Evolutionary conservation across 2,329 filamentous ascomycete genomes (phyloP).

Genomic region (Microdochium bolleyi): DNA sequence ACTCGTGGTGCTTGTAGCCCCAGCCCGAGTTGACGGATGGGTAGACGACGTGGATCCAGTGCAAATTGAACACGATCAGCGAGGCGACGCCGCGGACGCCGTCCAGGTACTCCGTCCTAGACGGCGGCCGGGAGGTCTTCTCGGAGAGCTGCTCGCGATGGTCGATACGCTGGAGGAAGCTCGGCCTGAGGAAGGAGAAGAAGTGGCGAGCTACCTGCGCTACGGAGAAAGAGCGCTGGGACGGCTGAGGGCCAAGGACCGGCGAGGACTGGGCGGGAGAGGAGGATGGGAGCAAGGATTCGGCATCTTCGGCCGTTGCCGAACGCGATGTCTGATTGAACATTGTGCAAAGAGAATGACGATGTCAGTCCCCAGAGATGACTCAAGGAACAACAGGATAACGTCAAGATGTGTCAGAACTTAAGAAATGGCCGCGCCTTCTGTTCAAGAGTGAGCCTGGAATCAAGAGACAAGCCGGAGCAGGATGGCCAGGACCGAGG

Average conservation of each 20-base stretch:
- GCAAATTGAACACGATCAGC: slow-evolving; percentile 29
- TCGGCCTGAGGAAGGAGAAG: slow-evolving; percentile 14
- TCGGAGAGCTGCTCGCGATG: slow-evolving; percentile 8
- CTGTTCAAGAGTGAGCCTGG: no score
- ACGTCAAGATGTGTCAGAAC: neutral
- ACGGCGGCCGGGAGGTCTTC: slow-evolving; percentile 6
- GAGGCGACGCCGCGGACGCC: slow-evolving; percentile 30
- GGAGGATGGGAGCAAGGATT: neutral
- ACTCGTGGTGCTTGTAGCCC: slow-evolving; percentile 21
- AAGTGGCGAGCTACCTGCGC: slow-evolving; percentile 7
- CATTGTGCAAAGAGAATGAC: neutral
- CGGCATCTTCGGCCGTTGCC: neutral
- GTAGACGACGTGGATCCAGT: slow-evolving; percentile 21
- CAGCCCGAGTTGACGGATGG: slow-evolving; percentile 20
- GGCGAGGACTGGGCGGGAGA: neutral
- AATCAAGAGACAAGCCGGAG: no score
- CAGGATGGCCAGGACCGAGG: no score
- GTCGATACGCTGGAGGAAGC: slow-evolving; percentile 11
- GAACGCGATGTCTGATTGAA: neutral
- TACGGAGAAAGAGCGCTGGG: slow-evolving; percentile 4
- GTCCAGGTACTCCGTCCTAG: slow-evolving; percentile 28
- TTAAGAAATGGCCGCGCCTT: neutral
- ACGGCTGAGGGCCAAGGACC: neutral
- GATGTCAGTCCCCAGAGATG: neutral
- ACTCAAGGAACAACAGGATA: neutral